Evolutionary conservation across 108 stramenopile species (phyloP).

Genomic region (Cylindrotheca fusiformis): DNA sequence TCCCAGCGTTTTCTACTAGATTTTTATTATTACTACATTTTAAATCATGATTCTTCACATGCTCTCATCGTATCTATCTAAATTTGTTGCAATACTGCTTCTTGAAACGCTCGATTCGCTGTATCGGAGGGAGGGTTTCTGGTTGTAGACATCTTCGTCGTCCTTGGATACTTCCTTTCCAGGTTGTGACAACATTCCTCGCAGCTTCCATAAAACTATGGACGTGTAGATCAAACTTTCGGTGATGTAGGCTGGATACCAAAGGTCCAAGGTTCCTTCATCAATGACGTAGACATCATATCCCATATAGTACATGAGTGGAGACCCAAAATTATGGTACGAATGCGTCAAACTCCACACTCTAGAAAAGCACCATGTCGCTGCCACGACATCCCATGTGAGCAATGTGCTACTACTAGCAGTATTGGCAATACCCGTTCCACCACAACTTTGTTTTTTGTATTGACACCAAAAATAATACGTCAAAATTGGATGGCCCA

Average conservation of each 20-base stretch:
- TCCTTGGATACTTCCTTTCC: background rate
- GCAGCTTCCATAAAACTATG: conserved; percentile 20
- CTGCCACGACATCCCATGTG: conserved; percentile 43
- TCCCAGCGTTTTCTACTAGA: too few species aligned
- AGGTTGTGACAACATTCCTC: background rate
- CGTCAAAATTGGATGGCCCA: conserved; percentile 48
- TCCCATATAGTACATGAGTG: conserved; percentile 42
- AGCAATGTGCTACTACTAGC: conserved; percentile 1
- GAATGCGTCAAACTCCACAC: conserved; percentile 47
- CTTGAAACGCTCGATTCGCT: conserved; percentile 19
- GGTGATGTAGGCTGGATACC: conserved; percentile 46
- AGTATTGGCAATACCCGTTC: too few species aligned
- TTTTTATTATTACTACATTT: too few species aligned
- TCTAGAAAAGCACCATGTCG: conserved; percentile 36
- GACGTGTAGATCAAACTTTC: conserved; percentile 37
- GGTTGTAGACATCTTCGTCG: background rate
- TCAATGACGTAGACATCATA: conserved; percentile 53
- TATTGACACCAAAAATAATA: conserved; percentile 46
- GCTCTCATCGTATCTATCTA: too few species aligned
- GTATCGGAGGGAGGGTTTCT: conserved; percentile 1
- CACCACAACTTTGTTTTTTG: conserved; percentile 3
- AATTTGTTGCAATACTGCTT: too few species aligned
- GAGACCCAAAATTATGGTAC: conserved; percentile 35
- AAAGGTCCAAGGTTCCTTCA: conserved; percentile 29
- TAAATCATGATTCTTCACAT: too few species aligned